Evolutionary conservation across 768 basidiomycete genomes (phyloP).

Genomic region (Austroboletus eburneus): DNA sequence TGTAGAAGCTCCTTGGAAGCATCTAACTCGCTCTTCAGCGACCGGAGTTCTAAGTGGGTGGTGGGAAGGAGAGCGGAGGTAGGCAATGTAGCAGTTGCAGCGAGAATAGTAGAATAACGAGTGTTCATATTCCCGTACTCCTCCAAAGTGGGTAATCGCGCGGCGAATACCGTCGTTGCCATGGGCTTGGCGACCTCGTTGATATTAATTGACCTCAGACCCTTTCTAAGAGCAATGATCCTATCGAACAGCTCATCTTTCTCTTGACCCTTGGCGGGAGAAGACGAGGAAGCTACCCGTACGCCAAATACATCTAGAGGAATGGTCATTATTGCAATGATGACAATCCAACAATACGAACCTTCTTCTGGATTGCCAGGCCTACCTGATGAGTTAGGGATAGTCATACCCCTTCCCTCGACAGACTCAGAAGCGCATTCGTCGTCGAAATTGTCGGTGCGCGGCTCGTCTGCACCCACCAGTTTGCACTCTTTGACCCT

Average conservation of each 20-base stretch:
- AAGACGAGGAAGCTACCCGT: slow-evolving; percentile 34
- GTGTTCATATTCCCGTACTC: slow-evolving; percentile 45
- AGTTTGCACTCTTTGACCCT: neutral
- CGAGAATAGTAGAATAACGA: slow-evolving; percentile 42
- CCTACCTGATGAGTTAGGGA: neutral
- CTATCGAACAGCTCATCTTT: slow-evolving; percentile 44
- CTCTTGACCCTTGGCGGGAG: slow-evolving; percentile 35
- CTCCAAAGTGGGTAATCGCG: slow-evolving; percentile 48
- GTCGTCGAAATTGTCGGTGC: neutral
- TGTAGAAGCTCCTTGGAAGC: slow-evolving; percentile 45
- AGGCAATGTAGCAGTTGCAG: slow-evolving; percentile 48
- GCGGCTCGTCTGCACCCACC: neutral
- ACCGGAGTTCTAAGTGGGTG: slow-evolving; percentile 56
- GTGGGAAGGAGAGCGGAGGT: slow-evolving; percentile 35
- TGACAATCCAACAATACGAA: slow-evolving; percentile 9
- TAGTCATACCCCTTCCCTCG: slow-evolving; percentile 1
- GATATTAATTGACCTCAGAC: slow-evolving; percentile 58
- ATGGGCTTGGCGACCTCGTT: slow-evolving; percentile 48
- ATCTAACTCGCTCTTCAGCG: slow-evolving; percentile 57
- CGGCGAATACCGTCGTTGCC: slow-evolving; percentile 28
- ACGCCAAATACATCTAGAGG: slow-evolving; percentile 58
- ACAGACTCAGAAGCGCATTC: neutral
- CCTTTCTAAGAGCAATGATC: slow-evolving; percentile 53
- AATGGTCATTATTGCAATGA: slow-evolving; percentile 4
- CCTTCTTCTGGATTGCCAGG: slow-evolving; percentile 20